Evolutionary conservation across 2,329 filamentous ascomycete species (phyloP), one percentile per base, ranked within the genome.

Genomic region (Pseudovirgaria hyperparasitica): DNA sequence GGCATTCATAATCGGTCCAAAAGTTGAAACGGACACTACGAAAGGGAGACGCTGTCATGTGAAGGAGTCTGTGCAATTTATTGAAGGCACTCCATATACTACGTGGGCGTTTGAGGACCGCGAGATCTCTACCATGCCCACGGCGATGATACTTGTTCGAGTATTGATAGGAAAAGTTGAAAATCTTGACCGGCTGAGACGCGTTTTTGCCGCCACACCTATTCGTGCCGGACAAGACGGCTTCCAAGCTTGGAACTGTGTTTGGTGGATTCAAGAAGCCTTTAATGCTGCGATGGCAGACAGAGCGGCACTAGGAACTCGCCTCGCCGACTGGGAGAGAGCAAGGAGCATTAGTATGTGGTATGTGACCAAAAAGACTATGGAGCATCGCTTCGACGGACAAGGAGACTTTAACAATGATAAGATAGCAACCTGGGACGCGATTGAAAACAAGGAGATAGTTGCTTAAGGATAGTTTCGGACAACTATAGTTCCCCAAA

Each of bases 261-360:
- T 62, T 1, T 33, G 15, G 1, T 63, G 57, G 59, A 50, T 61
- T 4, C 45, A 51, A 30, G 57, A 63, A 35, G 57, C 56, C 4
- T 33, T 62, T 17, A 33, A 48, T 28, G 30, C 10, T 4, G 27
- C 54, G 6, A 11, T 41, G 26, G 27, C 30, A 6, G 50, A 57
- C 34, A 28, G 28, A 1, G 48, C 45, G 17, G 43, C 39, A 9
- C 5, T 60, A n/a, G 50, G 50, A 5, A 55, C 42, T 3, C 43
- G 36, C 13, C 33, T 42, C 1, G 20, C 36, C 5, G 39, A 50
- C 13, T 63, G 55, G 58, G 29, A 37, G 5, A 35, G 16, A 6
- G 45, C 61, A 4, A 46, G 52, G 9, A 41, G 53, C 22, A 39
- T 39, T 4, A 52, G 47, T 3, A 55, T 62, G 50, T 36, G 27